Percentiles rank a stretch among this genome's conserved stretches.
phyloP scores from a whole-genome alignment of 495 filamentous ascomycete species.

The Penicillium salamii region DNA sequence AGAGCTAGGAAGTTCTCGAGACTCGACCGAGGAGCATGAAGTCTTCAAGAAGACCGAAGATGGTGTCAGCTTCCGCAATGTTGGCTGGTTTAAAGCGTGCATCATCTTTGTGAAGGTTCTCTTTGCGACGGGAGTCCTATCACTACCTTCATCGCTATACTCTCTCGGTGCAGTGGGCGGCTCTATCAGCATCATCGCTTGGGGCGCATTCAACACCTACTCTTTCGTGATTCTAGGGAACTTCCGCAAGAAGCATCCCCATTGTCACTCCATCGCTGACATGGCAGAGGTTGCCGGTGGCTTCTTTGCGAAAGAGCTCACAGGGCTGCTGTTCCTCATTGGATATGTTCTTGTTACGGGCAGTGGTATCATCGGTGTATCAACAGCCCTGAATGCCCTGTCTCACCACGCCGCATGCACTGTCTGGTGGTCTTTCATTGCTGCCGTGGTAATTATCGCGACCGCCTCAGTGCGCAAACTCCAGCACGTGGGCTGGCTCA shows the following conservation, averaged over 20 bases:
- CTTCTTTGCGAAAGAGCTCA: conserved; percentile 38
- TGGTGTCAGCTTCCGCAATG: conserved; percentile 51
- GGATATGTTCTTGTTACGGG: conserved; percentile 43
- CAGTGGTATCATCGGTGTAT: conserved; percentile 48
- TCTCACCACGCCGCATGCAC: conserved; percentile 49
- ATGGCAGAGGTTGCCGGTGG: conserved; percentile 64
- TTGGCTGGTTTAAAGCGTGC: conserved; percentile 50
- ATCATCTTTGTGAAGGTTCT: conserved; percentile 54
- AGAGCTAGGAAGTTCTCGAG: conserved; percentile 1
- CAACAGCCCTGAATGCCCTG: conserved; percentile 48
- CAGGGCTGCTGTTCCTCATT: conserved; percentile 44
- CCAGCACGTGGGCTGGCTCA: conserved; percentile 41
- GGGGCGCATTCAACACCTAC: conserved; percentile 60
- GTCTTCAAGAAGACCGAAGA: conserved; percentile 49
- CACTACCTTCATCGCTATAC: conserved; percentile 57
- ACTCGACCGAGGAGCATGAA: conserved; percentile 32
- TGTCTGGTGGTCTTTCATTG: conserved; percentile 35
- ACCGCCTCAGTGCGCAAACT: conserved; percentile 36
- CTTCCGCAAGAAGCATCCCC: conserved; percentile 29
- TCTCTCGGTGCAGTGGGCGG: conserved; percentile 57
- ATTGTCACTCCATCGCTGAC: conserved; percentile 60
- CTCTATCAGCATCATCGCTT: conserved; percentile 52
- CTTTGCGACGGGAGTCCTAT: conserved; percentile 57
- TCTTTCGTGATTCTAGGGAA: conserved; percentile 28
- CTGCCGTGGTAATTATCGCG: conserved; percentile 62